Base-by-base conservation (phyloP, 345 rosid genomes). In the Arabidopsis suecica region DNA sequence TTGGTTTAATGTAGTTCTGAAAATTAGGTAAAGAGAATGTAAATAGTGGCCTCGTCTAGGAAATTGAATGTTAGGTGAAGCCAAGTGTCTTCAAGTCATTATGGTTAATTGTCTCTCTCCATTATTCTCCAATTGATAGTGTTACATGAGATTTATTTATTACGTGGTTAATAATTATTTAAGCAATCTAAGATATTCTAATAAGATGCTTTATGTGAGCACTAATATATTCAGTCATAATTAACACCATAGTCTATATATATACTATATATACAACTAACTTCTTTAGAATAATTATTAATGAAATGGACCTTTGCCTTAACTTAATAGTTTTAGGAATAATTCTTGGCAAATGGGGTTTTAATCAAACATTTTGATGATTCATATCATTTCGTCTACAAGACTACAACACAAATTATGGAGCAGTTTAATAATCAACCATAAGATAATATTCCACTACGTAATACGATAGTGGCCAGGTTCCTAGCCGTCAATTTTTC, bases 341-440 rank as follows among this genome's bases (percentile, higher is more conserved):
- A 50, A 40, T 4, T n/a, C 20, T 12, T 56, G 65, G 22, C 20
- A 41, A 41, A 33, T 65, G 47, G 37, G 61, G 18, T 16, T 40
- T 57, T 65, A 71, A 57, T 58, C 81, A 78, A 71, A 32, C 55
- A 33, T n/a, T n/a, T 41, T 71, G 57, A 71, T 78, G 68, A 71
- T 71, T 65, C 77, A 18, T 12, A 56, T 62, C 7, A 56, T 64
- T 71, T 77, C 41, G 41, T 44, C 64, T 54, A 57, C 53, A 55
- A 23, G 41, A 34, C 64, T 54, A 57, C 53, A 55, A 23, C 38
- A 68, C 18, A 59, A 38, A 49, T 37, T 75, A 59, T 67, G 67
- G 8, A 2, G 23, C 44, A 5, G 28, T 37, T 36, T 30, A 54
- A 44, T 62, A 69, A 40, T 32, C 9, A 75, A 59, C 14, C 36